These are phyloP conservation scores for Starmerella vitae DNA, from an alignment of 805 yeast genomes.

Conservation along the genomic window DNA sequence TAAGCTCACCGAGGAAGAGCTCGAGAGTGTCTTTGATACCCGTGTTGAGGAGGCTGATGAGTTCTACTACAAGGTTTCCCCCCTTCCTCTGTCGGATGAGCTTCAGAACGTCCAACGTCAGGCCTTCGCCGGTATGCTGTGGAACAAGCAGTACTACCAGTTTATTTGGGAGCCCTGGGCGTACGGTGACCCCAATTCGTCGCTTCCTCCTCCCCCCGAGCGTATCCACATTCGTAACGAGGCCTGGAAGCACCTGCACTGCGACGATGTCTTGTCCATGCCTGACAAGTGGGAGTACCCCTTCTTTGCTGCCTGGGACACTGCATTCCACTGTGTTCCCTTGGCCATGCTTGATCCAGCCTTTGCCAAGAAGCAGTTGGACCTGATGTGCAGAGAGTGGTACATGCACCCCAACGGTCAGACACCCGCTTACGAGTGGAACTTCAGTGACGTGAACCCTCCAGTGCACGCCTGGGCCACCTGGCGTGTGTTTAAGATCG, in stretches of 20 bases:
- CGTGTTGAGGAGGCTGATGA: conserved; percentile 85
- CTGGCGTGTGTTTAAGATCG: conserved; percentile 74
- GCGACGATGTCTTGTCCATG: conserved; percentile 73
- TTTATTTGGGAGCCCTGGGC: conserved; percentile 79
- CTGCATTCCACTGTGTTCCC: conserved; percentile 89
- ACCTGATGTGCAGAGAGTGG: conserved; percentile 82
- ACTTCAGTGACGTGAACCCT: conserved; percentile 88
- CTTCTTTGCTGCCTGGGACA: conserved; percentile 93
- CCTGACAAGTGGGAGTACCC: conserved; percentile 97
- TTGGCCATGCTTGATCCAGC: conserved; percentile 86
- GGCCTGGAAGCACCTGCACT: conserved; percentile 80
- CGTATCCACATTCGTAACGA: conserved; percentile 77
- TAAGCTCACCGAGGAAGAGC: conserved; percentile 51
- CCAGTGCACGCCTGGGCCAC: conserved; percentile 97
- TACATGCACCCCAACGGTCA: conserved; percentile 98
- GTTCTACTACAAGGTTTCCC: conserved; percentile 78
- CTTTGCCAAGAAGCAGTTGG: conserved; percentile 80
- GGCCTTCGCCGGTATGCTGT: conserved; percentile 83
- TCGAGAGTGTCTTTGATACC: conserved; percentile 53
- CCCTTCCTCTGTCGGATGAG: conserved; percentile 68
- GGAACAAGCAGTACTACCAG: conserved; percentile 88
- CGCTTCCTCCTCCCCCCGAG: conserved; percentile 63
- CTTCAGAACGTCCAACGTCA: conserved; percentile 77
- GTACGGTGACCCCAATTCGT: conserved; percentile 65
- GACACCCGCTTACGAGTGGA: conserved; percentile 94